Evolutionary conservation across 176 grass and related monocot genomes (phyloP).

Genomic region (Musa beccarii): DNA sequence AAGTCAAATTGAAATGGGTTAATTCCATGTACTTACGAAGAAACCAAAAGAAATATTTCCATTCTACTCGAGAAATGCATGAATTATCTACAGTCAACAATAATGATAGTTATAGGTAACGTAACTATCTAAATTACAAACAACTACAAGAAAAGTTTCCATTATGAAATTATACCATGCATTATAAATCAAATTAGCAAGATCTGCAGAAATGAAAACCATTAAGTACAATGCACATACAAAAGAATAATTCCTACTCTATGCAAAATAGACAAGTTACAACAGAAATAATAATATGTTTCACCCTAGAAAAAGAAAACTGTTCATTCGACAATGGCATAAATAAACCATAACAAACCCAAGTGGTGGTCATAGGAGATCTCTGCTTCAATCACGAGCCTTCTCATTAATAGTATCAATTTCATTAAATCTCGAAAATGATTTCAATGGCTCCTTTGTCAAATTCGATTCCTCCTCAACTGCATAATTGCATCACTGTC

Average conservation of each 20-base stretch:
- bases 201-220: not conserved
- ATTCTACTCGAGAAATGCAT: not conserved
- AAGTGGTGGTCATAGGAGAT: not conserved
- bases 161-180: too few relatives aligned
- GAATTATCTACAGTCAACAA: not conserved
- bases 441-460: not conserved
- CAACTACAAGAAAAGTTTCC: too few relatives aligned
- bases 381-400: not conserved
- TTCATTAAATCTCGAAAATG: not conserved
- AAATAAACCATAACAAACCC: not conserved
- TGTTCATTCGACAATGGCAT: not conserved
- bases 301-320: not conserved
- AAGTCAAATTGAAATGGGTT: not conserved
- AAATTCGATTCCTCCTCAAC: not conserved
- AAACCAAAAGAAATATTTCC: too few relatives aligned
- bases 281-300: not conserved
- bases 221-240: not conserved
- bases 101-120: not conserved
- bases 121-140: too few relatives aligned
- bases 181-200: not conserved
- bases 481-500: conserved; percentile 5
- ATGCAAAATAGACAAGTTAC: not conserved
- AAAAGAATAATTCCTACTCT: not conserved
- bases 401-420: not conserved
- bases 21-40: not conserved